A percentile compares a stretch with the other conserved stretches of the same genome.
phyloP scores from a whole-genome alignment of 2,329 filamentous ascomycete genomes.

The Hypocrella siamensis region DNA sequence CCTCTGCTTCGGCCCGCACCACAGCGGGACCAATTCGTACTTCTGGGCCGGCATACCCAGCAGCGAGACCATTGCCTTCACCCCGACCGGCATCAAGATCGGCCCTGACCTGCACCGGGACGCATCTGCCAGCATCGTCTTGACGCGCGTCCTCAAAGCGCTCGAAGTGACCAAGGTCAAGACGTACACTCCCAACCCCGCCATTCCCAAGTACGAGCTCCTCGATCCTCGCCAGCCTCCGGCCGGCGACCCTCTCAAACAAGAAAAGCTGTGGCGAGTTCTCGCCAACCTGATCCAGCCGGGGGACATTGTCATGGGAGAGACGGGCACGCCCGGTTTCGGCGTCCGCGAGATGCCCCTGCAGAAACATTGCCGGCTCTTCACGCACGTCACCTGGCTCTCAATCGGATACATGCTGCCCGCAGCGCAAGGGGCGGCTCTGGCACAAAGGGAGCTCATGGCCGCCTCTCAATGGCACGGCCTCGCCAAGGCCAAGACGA shows the following conservation, averaged over 20 bases:
- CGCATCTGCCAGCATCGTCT: conserved; percentile 8
- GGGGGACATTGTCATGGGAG: conserved; percentile 39
- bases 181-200: conserved; percentile 11
- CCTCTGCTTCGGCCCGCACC: conserved; percentile 28
- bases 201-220: conserved; percentile 11
- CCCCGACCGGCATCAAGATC: conserved; percentile 15
- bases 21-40: conserved; percentile 29
- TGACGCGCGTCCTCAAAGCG: conserved; percentile 8
- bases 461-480: conserved; percentile 6
- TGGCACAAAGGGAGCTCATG: conserved; percentile 33
- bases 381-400: conserved; percentile 39
- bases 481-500: conserved; percentile 19
- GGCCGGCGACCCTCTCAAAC: conserved; percentile 6
- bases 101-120: conserved; percentile 15
- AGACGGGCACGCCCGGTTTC: conserved; percentile 41
- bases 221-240: conserved; percentile 3
- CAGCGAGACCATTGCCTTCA: conserved; percentile 16
- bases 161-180: conserved; percentile 10
- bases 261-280: conserved; percentile 31
- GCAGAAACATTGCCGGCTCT: conserved; percentile 28
- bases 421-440: conserved; percentile 36
- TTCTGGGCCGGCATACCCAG: conserved; percentile 19
- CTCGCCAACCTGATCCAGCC: conserved; percentile 29
- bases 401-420: conserved; percentile 47
- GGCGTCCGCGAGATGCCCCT: conserved; percentile 35